Evolutionary conservation across 176 grass and related monocot species (phyloP), one percentile per base, ranked within the genome.

Genomic region (Bromus sterilis): DNA sequence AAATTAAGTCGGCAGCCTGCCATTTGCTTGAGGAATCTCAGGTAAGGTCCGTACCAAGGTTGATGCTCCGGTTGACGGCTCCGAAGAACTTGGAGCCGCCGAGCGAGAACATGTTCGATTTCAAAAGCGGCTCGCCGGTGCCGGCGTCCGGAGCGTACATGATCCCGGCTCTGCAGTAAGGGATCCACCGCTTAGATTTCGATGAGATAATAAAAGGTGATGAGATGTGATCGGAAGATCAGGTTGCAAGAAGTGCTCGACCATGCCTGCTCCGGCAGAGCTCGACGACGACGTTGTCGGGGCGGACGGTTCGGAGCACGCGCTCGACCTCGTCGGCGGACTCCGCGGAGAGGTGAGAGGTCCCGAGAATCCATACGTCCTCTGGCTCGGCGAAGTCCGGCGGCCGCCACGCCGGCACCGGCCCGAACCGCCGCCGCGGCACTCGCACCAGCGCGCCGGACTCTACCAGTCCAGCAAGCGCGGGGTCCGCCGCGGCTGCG

Each of bases 241-340:
- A 26, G 42, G 69, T 2, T 31, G 5, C 5, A 18, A 30, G 61
- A 64, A 29, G 61, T 44, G 40, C 24, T 28, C 3, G 63, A 3
- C 31, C 94, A 87, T 87, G 95, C 95, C 95, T 98, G 95, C 95
- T 89, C 53, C 95, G 79, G 80, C 95, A 98, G 77, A 98, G 92
- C 88, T 98, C 95, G 20, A 98, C 95, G 42, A 98, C 89, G 48
- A 98, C 88, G 82, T 98, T 98, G 72, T 94, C 92, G 2, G 95
- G 95, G 10, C 56, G 78, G 25, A 98, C 63, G 12, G 87, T 86
- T 57, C 84, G 84, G 74, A 94, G 83, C 46, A 98, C 92, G 56
- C 86, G 89, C 74, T 92, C 92, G 13, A 94, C 95, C 30, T 94
- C 78, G 49, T 65, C 63, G 56, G 77, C 82, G 12, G 95, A 98